Conservation (phyloP, 2,329 filamentous ascomycete genomes). For the Ophiostoma himal-ulmi region DNA sequence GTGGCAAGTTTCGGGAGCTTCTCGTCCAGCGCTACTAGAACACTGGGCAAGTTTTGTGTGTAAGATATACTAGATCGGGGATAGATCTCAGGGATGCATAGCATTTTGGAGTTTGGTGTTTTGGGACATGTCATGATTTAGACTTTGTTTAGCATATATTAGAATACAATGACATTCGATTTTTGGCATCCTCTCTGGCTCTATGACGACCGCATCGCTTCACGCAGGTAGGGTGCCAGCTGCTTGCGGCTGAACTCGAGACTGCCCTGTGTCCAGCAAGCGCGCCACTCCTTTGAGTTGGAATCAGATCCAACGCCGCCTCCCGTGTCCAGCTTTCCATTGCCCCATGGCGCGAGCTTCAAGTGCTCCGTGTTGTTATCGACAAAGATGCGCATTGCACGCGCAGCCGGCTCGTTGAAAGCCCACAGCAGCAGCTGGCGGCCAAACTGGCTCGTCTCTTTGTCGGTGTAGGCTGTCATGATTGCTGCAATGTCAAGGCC, state of each 20-base stretch:
- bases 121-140: background rate
- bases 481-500: conserved; percentile 57
- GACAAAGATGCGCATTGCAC: conserved; percentile 52
- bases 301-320: conserved; percentile 26
- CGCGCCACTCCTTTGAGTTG: conserved; percentile 40
- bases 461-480: conserved; percentile 60
- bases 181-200: background rate
- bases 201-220: conserved; percentile 41
- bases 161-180: background rate
- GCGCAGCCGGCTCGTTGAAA: conserved; percentile 43
- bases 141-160: background rate
- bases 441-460: conserved; percentile 44
- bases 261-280: conserved; percentile 62
- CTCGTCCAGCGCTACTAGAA: conserved; percentile 10
- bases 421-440: conserved; percentile 66
- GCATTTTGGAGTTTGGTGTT: background rate
- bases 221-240: conserved; percentile 60
- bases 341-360: conserved; percentile 50
- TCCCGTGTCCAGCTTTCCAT: conserved; percentile 42
- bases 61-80: background rate
- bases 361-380: conserved; percentile 43
- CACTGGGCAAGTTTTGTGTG: background rate
- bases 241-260: conserved; percentile 61
- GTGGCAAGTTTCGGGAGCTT: conserved; percentile 13
- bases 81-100: background rate